These are phyloP conservation scores for Rugonectria rugulosa DNA, from an alignment of 2,329 filamentous ascomycete species.

Conservation along the genomic window DNA sequence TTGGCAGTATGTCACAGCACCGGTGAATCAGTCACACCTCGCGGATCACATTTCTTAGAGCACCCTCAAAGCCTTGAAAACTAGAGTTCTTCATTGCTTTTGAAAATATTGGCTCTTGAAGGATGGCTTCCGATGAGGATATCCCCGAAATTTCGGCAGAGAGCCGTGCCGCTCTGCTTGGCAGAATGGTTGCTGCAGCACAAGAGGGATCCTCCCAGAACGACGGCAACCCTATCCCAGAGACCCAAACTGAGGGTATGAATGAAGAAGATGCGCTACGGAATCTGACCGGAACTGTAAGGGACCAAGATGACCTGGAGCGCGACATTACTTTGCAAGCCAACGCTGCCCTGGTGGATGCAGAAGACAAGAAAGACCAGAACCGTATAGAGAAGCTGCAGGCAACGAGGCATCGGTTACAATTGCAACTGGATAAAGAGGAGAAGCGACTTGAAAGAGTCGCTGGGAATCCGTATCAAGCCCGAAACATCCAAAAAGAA, in stretches of 20 bases:
- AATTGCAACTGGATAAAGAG: conserved; percentile 68
- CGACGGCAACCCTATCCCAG: conserved; percentile 12
- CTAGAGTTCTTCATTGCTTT: background rate
- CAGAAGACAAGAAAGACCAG: conserved; percentile 69
- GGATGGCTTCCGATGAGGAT: conserved; percentile 40
- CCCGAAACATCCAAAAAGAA: conserved; percentile 68
- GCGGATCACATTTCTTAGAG: background rate
- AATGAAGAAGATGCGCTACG: conserved; percentile 69
- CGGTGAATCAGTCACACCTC: background rate
- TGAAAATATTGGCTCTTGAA: background rate
- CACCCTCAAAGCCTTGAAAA: background rate
- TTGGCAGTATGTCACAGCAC: background rate
- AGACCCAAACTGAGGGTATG: conserved; percentile 39
- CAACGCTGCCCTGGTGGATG: conserved; percentile 65
- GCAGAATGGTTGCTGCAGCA: conserved; percentile 42
- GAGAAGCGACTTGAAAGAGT: conserved; percentile 55
- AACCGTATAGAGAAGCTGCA: conserved; percentile 68
- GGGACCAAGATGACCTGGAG: conserved; percentile 90
- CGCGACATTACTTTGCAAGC: conserved; percentile 78
- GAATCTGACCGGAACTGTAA: conserved; percentile 72
- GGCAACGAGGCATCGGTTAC: conserved; percentile 64
- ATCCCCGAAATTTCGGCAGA: conserved; percentile 30
- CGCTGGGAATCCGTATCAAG: conserved; percentile 56
- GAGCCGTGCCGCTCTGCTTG: conserved; percentile 37
- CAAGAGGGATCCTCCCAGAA: conserved; percentile 34